Evolutionary conservation across 176 grass and related monocot genomes (phyloP), one percentile per base, ranked within the genome.

Genomic region (Hordeum vulgare): DNA sequence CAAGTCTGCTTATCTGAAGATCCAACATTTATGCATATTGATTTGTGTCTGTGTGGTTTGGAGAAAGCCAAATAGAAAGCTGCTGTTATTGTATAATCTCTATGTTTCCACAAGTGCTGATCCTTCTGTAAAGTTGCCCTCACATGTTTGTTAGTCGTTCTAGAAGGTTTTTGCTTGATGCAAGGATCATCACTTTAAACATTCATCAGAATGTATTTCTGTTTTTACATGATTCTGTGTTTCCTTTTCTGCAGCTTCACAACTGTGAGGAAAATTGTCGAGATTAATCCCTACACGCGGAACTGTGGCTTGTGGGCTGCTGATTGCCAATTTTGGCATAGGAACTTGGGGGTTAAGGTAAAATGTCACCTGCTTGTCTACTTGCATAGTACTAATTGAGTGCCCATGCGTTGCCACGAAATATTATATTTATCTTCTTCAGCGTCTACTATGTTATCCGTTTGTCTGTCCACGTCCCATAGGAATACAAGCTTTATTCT

Each of bases 211-310:
- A 40, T 33, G 17, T 45, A 14, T 35, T 40, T 9, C 20, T 59
- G 12, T 45, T 4, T 81, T 80, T 58, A 65, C 33, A 31, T 21
- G 4, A 29, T 75, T 39, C 13, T 20, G 24, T 44, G 17, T 61
- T 61, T 54, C 13, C 17, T 76, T 15, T 29, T 57, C 25, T 75
- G 73, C 71, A 98, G 96, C 96, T 78, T 98, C 92, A 20, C 92
- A 81, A 93, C 86, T 60, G 89, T 98, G 35, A 95, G 83, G 74
- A 98, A 98, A 89, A 98, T 98, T 74, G 93, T 98, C 20, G 93
- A 98, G 88, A 98, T 98, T 45, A 96, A 98, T 67, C 96, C 91
- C 6, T 95, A 98, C 89, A 98, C 92, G 96, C 83, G 96, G 96
- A 84, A 98, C 91, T 3, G 93, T 98, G 91, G 96, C 93, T 76